Evolutionary conservation across 2,329 filamentous ascomycete genomes (phyloP).

Genomic region (Eurotiales sp.): DNA sequence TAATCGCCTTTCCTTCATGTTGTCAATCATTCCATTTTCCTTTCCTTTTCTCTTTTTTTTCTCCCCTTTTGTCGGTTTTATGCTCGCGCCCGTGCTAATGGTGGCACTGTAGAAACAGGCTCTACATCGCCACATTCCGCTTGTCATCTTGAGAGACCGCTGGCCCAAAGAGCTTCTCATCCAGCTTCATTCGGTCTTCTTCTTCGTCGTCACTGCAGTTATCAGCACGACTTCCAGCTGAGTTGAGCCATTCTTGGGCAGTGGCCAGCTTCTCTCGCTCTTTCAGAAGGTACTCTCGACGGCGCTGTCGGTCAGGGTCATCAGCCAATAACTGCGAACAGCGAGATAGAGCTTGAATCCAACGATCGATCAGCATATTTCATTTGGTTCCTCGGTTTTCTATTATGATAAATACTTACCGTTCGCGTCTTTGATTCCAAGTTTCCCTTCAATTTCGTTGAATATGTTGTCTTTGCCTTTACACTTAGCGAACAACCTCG

Average conservation of each 20-base stretch:
- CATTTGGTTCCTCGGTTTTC: not conserved
- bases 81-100: too few species aligned
- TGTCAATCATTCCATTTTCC: not conserved
- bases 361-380: not conserved
- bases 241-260: slow-evolving; percentile 30
- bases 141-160: not conserved
- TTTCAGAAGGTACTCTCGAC: slow-evolving; percentile 26
- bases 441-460: slow-evolving; percentile 24
- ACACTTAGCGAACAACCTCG: slow-evolving; percentile 34
- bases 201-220: not conserved
- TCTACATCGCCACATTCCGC: not conserved
- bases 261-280: slow-evolving; percentile 32
- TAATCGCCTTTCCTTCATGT: slow-evolving; percentile 6
- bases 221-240: not conserved
- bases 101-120: not conserved
- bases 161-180: too few species aligned
- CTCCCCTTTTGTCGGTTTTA: not conserved
- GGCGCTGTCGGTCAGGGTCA: slow-evolving; percentile 31
- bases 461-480: slow-evolving; percentile 30
- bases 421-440: slow-evolving; percentile 29
- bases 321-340: slow-evolving; percentile 37
- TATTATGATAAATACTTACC: slow-evolving; percentile 23
- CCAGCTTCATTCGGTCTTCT: not conserved
- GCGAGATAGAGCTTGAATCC: slow-evolving; percentile 27
- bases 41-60: not conserved